Conservation (phyloP, 2,329 filamentous ascomycete species). For the Westerdykella aurantiaca region DNA sequence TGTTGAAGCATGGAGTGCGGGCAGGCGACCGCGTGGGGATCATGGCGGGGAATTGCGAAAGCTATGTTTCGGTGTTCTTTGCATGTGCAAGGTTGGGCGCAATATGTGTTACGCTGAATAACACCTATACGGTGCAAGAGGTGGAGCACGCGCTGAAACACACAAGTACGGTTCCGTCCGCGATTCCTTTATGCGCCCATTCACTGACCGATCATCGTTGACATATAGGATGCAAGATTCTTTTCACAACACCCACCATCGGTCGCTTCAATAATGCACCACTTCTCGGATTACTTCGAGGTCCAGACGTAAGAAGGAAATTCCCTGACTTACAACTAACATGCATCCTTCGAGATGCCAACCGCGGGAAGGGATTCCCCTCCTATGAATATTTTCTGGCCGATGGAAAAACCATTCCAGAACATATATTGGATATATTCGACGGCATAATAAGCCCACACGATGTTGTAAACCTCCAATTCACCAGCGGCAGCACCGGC, state of each 20-base stretch:
- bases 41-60: constrained; percentile 60
- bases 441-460: constrained; percentile 30
- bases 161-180: constrained; percentile 48
- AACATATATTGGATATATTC: constrained; percentile 32
- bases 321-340: constrained; percentile 29
- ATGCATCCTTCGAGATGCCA: constrained; percentile 27
- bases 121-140: constrained; percentile 71
- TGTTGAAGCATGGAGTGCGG: constrained; percentile 61
- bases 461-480: constrained; percentile 35
- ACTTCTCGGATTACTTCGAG: constrained; percentile 44
- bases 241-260: constrained; percentile 67
- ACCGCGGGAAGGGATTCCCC: constrained; percentile 45
- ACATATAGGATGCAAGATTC: constrained; percentile 57
- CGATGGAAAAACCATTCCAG: constrained; percentile 24
- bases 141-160: constrained; percentile 66
- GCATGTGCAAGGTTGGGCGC: constrained; percentile 52
- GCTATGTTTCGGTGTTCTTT: constrained; percentile 63
- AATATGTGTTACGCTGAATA: constrained; percentile 69
- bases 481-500: constrained; percentile 36
- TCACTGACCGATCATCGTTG: constrained; percentile 2
- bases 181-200: not conserved
- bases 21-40: constrained; percentile 67
- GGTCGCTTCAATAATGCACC: constrained; percentile 59
- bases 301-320: constrained; percentile 10
- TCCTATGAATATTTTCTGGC: constrained; percentile 56